Conservation (phyloP, 768 basidiomycete genomes). For the Trametes maxima region DNA sequence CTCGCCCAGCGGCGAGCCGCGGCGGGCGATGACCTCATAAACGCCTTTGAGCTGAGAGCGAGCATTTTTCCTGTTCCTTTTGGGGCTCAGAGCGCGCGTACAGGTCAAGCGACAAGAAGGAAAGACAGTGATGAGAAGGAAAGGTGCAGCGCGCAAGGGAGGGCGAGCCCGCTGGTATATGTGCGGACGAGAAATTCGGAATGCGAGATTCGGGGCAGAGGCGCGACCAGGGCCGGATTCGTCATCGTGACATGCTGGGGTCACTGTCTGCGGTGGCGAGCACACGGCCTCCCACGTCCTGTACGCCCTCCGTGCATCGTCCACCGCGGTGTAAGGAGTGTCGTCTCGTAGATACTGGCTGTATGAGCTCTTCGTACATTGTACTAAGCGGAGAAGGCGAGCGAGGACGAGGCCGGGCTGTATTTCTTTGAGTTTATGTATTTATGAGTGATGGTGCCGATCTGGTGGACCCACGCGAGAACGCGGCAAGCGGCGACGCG, state of each 20-base stretch:
- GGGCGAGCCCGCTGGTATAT: slow-evolving; percentile 6
- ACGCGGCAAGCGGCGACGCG: too few relatives aligned
- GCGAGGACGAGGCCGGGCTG: too few relatives aligned
- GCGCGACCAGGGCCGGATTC: neutral
- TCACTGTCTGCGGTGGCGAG: neutral
- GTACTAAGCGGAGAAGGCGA: neutral
- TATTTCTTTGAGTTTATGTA: too few relatives aligned
- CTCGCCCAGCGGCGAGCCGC: slow-evolving; percentile 36
- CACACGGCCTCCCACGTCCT: neutral
- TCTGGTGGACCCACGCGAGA: too few relatives aligned
- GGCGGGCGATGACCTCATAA: slow-evolving; percentile 17
- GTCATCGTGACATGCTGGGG: slow-evolving; percentile 11
- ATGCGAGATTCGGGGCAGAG: slow-evolving; percentile 11
- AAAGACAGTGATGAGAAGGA: slow-evolving; percentile 1
- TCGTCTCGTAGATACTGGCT: neutral
- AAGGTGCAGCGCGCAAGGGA: neutral
- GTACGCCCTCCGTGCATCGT: neutral
- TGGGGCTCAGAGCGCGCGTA: neutral
- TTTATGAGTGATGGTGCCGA: too few relatives aligned
- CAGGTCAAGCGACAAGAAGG: neutral
- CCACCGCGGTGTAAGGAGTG: neutral
- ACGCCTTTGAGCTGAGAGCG: slow-evolving; percentile 24
- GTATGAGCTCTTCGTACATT: neutral
- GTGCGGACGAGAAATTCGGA: slow-evolving; percentile 22
- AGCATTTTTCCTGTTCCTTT: slow-evolving; percentile 13